phyloP scores from a whole-genome alignment of 23 red algal genomes.

The Gracilariopsis chorda region DNA sequence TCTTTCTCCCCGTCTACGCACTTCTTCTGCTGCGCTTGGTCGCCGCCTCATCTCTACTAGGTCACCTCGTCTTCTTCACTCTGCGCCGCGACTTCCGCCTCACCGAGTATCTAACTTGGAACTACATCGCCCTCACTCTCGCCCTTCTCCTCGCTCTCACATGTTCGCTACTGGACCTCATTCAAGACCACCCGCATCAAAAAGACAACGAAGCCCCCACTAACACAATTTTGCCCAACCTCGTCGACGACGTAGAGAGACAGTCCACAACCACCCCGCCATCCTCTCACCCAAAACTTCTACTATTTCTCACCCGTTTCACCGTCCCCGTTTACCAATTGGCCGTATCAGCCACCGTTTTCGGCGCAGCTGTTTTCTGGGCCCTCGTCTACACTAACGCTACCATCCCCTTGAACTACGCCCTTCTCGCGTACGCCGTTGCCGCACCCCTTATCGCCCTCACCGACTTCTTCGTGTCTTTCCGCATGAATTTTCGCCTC shows the following conservation, averaged over 20 bases:
- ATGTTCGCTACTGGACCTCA: conserved; percentile 41
- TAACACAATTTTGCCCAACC: neutral
- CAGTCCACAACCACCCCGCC: neutral
- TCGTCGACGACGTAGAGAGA: neutral
- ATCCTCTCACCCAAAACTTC: neutral
- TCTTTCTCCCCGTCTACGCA: neutral
- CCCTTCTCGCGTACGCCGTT: conserved; percentile 13
- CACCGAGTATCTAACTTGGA: conserved; percentile 34
- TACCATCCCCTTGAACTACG: neutral
- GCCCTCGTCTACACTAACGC: conserved; percentile 3
- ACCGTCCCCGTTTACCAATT: conserved; percentile 47
- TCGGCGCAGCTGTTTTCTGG: conserved; percentile 58
- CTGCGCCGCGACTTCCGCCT: conserved; percentile 9
- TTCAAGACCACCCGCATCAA: neutral
- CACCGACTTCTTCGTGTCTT: conserved; percentile 19
- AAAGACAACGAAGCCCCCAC: conserved; percentile 6
- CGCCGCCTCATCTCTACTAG: conserved; percentile 3
- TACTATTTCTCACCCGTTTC: conserved; percentile 4
- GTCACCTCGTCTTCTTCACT: conserved; percentile 47
- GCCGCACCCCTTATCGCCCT: conserved; percentile 16
- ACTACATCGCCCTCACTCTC: conserved; percentile 21
- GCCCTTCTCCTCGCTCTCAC: conserved; percentile 19
- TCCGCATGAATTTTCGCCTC: conserved; percentile 34
- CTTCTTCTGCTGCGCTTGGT: conserved; percentile 11
- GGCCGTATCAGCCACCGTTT: conserved; percentile 7